These are phyloP conservation scores for Eragrostis curvula DNA, from an alignment of 176 grass and related monocot species.

Conservation along the genomic window DNA sequence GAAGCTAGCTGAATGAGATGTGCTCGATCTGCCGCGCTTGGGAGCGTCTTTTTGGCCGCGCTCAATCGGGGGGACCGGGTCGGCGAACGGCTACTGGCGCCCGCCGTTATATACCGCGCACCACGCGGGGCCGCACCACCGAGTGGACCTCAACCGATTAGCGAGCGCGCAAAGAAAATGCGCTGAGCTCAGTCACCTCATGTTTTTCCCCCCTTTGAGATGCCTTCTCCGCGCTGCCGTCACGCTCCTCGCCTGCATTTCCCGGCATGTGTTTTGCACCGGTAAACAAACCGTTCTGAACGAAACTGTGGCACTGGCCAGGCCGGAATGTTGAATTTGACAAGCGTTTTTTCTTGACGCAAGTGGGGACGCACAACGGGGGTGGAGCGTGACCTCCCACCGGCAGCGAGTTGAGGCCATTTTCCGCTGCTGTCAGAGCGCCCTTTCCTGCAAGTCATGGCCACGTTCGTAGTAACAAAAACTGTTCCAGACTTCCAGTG, in stretches of 20 bases:
- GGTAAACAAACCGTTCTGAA: slow-evolving; percentile 7
- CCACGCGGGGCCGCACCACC: background rate
- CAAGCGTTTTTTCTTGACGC: background rate
- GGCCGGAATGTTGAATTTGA: background rate
- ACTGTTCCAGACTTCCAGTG: background rate
- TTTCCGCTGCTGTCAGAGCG: background rate
- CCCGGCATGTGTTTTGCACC: background rate
- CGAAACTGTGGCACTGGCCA: background rate
- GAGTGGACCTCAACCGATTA: slow-evolving; percentile 26
- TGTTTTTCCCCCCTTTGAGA: background rate
- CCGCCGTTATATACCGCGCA: slow-evolving; percentile 28
- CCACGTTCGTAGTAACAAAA: too few relatives aligned
- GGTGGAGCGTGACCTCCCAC: slow-evolving; percentile 39
- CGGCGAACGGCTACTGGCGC: slow-evolving; percentile 20
- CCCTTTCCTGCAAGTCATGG: slow-evolving; percentile 32
- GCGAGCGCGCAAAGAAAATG: background rate
- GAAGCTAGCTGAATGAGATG: background rate
- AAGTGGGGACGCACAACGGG: slow-evolving; percentile 13
- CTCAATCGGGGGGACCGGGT: slow-evolving; percentile 8
- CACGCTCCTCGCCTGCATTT: background rate
- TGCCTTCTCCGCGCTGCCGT: slow-evolving; percentile 6
- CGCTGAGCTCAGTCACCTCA: background rate
- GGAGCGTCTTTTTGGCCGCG: background rate
- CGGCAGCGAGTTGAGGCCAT: slow-evolving; percentile 21
- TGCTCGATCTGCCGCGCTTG: background rate